A percentile compares a stretch with the other conserved stretches of the same genome.
These are phyloP conservation scores for Allomyces arbusculus DNA, from an alignment of 192 early-diverging fungal species.

Conservation along the genomic window DNA sequence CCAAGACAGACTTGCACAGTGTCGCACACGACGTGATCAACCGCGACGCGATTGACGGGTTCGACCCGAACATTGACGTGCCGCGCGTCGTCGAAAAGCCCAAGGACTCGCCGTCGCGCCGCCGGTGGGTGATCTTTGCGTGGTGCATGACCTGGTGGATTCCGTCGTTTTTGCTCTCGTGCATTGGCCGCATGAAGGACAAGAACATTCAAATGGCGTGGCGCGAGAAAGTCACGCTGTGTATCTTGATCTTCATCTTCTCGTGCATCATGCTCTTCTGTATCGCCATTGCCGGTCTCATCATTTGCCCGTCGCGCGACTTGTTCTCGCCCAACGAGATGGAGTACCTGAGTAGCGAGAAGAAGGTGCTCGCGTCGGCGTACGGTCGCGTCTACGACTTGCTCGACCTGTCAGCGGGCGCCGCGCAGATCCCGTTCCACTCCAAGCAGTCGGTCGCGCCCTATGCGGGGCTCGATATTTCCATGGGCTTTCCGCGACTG, in stretches of 20 bases:
- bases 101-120: conserved; percentile 31
- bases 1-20: too few species aligned
- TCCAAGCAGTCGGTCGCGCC: conserved; percentile 22
- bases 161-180: conserved; percentile 40
- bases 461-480: background rate
- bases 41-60: conserved; percentile 1
- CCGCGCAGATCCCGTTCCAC: conserved; percentile 21
- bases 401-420: conserved; percentile 23
- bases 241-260: conserved; percentile 59
- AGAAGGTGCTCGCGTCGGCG: conserved; percentile 42
- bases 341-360: conserved; percentile 20
- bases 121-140: conserved; percentile 67
- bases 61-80: conserved; percentile 3
- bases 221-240: conserved; percentile 91
- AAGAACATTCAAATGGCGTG: conserved; percentile 74
- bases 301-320: conserved; percentile 53
- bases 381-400: conserved; percentile 71
- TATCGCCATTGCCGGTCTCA: conserved; percentile 50
- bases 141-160: conserved; percentile 67
- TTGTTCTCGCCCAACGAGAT: conserved; percentile 52
- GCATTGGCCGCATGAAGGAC: conserved; percentile 59
- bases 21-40: conserved; percentile 3
- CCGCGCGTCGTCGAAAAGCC: conserved; percentile 16
- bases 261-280: conserved; percentile 66
- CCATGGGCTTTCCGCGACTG: background rate